Evolutionary conservation across 129 eudicot species (phyloP).

Genomic region (Chrysanthemum lavandulifolium): DNA sequence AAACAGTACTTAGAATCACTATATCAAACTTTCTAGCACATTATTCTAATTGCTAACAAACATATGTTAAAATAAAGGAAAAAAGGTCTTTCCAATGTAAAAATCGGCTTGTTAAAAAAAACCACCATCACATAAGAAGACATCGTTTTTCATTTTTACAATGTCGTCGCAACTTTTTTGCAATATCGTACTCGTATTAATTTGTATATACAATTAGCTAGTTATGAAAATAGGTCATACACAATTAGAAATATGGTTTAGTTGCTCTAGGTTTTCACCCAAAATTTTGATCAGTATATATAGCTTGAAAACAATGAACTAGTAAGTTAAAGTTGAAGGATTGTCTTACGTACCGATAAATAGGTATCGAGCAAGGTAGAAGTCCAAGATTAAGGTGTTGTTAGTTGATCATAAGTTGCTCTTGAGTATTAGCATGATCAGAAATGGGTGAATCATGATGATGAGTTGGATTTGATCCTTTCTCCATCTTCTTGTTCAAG

Average conservation of each 20-base stretch:
- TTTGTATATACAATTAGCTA: no score
- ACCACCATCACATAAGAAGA: no score
- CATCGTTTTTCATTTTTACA: no score
- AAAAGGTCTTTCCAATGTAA: no score
- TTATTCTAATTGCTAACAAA: no score
- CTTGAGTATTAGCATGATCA: slow-evolving; percentile 38
- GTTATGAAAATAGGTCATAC: no score
- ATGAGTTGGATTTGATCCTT: slow-evolving; percentile 32
- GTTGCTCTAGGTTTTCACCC: not conserved
- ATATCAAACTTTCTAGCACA: not conserved
- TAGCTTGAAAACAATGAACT: no score
- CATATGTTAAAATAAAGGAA: no score
- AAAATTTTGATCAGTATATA: not conserved
- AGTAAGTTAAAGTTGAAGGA: not conserved
- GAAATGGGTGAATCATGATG: slow-evolving; percentile 36
- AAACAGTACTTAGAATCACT: not conserved
- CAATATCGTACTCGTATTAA: no score
- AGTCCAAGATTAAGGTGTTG: slow-evolving; percentile 10
- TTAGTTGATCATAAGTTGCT: slow-evolving; percentile 43
- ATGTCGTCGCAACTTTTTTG: no score
- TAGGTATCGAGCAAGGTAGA: slow-evolving; percentile 3
- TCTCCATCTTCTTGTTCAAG: slow-evolving; percentile 53
- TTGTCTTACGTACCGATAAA: slow-evolving; percentile 20
- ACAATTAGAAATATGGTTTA: no score
- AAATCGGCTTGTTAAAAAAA: no score